Conservation (phyloP, 2,329 filamentous ascomycete genomes). For the Aspergillus sp. region DNA sequence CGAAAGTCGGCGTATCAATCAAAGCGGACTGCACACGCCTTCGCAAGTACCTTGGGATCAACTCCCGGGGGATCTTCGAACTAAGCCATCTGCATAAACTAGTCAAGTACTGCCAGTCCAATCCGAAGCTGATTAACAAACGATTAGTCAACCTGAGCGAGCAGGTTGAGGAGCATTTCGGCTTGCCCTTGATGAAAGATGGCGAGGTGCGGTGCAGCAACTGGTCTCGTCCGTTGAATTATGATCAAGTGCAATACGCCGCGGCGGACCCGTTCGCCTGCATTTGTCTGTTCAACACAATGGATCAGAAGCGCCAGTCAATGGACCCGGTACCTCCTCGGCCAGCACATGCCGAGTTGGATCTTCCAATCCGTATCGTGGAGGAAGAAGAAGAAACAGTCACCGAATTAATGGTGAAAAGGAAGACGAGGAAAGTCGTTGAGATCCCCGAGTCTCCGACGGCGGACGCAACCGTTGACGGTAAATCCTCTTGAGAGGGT, state of each 20-base stretch:
- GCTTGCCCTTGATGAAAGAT: conserved; percentile 68
- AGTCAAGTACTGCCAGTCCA: conserved; percentile 55
- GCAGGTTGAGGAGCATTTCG: conserved; percentile 63
- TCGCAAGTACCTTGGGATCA: conserved; percentile 55
- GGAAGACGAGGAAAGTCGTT: too few species aligned
- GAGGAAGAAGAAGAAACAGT: background rate
- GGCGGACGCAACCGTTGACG: background rate
- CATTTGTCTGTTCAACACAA: conserved; percentile 60
- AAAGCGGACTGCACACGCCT: conserved; percentile 63
- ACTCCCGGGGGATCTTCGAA: conserved; percentile 64
- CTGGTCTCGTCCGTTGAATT: conserved; percentile 59
- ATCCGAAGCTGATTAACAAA: conserved; percentile 56
- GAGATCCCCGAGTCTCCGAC: too few species aligned
- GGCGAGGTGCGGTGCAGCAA: conserved; percentile 60
- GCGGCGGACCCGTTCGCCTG: conserved; percentile 78
- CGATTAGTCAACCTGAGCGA: conserved; percentile 56
- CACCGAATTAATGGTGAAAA: background rate
- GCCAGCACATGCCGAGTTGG: conserved; percentile 60
- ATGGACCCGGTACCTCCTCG: conserved; percentile 63
- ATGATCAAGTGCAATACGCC: conserved; percentile 63
- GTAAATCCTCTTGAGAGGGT: background rate
- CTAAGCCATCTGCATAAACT: conserved; percentile 74
- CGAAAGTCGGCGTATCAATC: conserved; percentile 71
- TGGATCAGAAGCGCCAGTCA: conserved; percentile 60
- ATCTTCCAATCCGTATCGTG: conserved; percentile 47